phyloP scores from a whole-genome alignment of 495 filamentous ascomycete species.

The Parathielavia appendiculata region DNA sequence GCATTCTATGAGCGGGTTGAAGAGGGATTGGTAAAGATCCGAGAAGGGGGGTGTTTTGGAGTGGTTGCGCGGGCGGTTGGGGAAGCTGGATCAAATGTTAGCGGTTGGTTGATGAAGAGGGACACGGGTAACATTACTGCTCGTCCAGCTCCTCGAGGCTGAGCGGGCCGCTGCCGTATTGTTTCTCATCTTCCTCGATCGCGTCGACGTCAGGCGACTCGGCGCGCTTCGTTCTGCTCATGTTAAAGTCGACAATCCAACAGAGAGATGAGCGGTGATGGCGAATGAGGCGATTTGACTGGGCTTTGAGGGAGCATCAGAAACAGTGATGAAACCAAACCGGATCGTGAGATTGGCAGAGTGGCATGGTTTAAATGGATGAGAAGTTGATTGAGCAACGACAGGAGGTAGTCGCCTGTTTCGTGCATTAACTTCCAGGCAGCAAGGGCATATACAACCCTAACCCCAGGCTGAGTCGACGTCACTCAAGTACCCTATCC shows the following conservation, averaged over 20 bases:
- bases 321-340: not conserved
- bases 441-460: constrained; percentile 18
- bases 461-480: constrained; percentile 8
- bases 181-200: constrained; percentile 45
- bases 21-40: constrained; percentile 68
- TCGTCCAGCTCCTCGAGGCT: constrained; percentile 55
- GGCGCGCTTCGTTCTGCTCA: constrained; percentile 23
- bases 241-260: constrained; percentile 8
- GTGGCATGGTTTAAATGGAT: not conserved
- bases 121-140: constrained; percentile 45
- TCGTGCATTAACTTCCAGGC: constrained; percentile 11
- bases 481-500: not conserved
- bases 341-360: not conserved
- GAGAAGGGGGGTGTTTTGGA: constrained; percentile 77
- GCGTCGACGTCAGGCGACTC: constrained; percentile 48
- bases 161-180: constrained; percentile 42
- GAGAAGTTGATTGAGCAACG: not conserved
- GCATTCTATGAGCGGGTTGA: constrained; percentile 80
- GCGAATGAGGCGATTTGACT: not conserved
- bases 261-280: not conserved
- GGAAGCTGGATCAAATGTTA: constrained; percentile 56
- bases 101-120: constrained; percentile 23
- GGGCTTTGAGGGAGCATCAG: not conserved
- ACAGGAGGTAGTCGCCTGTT: constrained; percentile 8
- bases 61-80: constrained; percentile 76